Evolutionary conservation across 1,139 yeast genomes (phyloP), one percentile per base, ranked within the genome.

Genomic region (Keqinozyma sinolaborantium): DNA sequence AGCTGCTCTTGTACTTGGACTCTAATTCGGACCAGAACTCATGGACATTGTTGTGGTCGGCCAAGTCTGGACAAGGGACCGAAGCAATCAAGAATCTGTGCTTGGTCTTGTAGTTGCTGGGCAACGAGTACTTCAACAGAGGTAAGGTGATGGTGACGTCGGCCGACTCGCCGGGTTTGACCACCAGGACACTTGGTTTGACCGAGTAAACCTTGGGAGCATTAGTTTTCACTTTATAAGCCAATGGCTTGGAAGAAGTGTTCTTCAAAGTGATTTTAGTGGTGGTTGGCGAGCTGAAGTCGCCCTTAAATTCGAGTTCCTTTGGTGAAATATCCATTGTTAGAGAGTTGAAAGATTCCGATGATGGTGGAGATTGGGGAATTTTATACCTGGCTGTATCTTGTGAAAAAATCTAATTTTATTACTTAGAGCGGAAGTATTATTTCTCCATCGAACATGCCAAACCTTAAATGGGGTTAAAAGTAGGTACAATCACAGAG

Each of bases 131-230:
- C 14, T 30, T 35, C 20, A 44, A 40, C 2, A 34, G 20, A 11
- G 48, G 48, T 25, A 44, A 44, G 23, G 48, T 43, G 7, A 44
- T 32, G 4, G 39, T 28, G 9, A 44, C 35, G 5, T 39, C 34
- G 10, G 35, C 31, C 3, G 41, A 24, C 4, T 30, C 32, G 11
- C 39, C 33, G 4, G 48, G 45, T 4, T 26, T 28, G 14, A 44
- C 30, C 4, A 40, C 36, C 10, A 39, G 33, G 24, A 31, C 25
- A 28, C 43, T 44, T 8, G 48, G 48, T 27, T 40, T 44, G 10
- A 44, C 48, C 5, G 47, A 40, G 25, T 44, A 44, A 4, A 44
- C 48, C 29, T 38, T 44, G 9, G 47, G 32, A 24, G 46, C 48
- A 36, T 44, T 44, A 11, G 48, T 44, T 23, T 43, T 44, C 14